A percentile compares a stretch with the other conserved stretches of the same genome.
Conservation (phyloP, 768 basidiomycete species). For the Kwoniella bestiolae region DNA sequence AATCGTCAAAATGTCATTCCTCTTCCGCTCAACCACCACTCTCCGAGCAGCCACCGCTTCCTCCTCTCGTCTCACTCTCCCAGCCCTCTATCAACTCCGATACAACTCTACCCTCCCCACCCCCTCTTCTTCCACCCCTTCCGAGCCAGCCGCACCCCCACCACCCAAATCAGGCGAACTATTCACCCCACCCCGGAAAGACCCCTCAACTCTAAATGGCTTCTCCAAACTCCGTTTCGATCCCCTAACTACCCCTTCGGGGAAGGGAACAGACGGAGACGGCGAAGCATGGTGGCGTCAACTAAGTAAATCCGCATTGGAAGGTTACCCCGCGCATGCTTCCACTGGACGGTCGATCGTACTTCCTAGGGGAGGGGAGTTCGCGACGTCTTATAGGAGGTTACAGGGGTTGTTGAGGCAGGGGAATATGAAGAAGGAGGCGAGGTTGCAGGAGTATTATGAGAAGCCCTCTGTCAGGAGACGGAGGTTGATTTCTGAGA, state of each 20-base stretch:
- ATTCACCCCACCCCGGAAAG: neutral
- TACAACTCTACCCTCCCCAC: neutral
- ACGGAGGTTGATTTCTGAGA: conserved; percentile 28
- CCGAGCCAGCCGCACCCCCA: conserved; percentile 28
- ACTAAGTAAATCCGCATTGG: neutral
- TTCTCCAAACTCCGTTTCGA: neutral
- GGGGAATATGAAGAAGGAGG: conserved; percentile 24
- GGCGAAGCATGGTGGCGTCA: conserved; percentile 18
- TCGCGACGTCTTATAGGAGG: conserved; percentile 12
- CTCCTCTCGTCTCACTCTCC: neutral
- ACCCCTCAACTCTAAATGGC: neutral
- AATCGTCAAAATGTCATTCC: neutral
- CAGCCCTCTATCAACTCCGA: neutral
- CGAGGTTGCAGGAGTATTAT: conserved; percentile 26
- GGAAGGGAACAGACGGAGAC: neutral
- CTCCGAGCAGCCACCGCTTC: neutral
- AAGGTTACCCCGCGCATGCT: conserved; percentile 12
- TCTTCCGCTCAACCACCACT: neutral
- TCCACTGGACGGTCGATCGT: conserved; percentile 15
- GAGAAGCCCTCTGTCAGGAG: conserved; percentile 27
- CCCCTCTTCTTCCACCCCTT: neutral
- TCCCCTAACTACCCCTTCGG: neutral
- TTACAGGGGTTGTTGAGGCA: conserved; percentile 24
- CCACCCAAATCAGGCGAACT: conserved; percentile 32
- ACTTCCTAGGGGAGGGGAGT: conserved; percentile 16